A percentile compares a stretch with the other conserved stretches of the same genome.
Conservation (phyloP, 2,329 filamentous ascomycete species). For the Amesomyces nigricolor region DNA sequence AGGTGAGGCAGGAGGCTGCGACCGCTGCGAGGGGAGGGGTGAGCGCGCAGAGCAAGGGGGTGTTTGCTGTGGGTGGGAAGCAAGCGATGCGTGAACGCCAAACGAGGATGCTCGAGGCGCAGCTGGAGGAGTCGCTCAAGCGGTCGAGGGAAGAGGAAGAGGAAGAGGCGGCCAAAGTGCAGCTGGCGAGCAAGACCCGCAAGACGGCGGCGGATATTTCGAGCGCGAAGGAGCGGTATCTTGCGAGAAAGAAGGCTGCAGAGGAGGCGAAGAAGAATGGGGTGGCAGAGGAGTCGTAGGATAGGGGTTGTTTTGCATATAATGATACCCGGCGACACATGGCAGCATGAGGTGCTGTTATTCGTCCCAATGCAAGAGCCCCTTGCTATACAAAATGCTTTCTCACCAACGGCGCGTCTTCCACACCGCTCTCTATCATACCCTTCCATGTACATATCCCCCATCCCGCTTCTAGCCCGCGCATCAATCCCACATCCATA, state of each 20-base stretch:
- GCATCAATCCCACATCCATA: not conserved
- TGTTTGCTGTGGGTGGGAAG: conserved; percentile 47
- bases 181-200: conserved; percentile 64
- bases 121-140: conserved; percentile 69
- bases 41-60: conserved; percentile 31
- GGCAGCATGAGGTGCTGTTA: too few species aligned
- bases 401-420: too few species aligned
- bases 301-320: not conserved
- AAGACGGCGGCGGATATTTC: conserved; percentile 74
- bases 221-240: conserved; percentile 72
- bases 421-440: not conserved
- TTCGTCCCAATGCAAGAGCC: too few species aligned
- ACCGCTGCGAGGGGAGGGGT: conserved; percentile 25
- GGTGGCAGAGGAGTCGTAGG: conserved; percentile 25
- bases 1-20: conserved; percentile 27
- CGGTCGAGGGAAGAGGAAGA: conserved; percentile 64
- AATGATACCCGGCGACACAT: conserved; percentile 1
- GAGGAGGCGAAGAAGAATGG: conserved; percentile 60
- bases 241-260: conserved; percentile 69
- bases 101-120: conserved; percentile 71
- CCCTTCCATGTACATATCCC: not conserved
- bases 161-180: conserved; percentile 54
- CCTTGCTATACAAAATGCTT: too few species aligned
- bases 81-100: conserved; percentile 70
- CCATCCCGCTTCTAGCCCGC: too few species aligned